A percentile compares a stretch with the other conserved stretches of the same genome.
These are phyloP conservation scores for Actinomortierella ambigua DNA, from an alignment of 371 early-diverging fungal species.

Conservation along the genomic window DNA sequence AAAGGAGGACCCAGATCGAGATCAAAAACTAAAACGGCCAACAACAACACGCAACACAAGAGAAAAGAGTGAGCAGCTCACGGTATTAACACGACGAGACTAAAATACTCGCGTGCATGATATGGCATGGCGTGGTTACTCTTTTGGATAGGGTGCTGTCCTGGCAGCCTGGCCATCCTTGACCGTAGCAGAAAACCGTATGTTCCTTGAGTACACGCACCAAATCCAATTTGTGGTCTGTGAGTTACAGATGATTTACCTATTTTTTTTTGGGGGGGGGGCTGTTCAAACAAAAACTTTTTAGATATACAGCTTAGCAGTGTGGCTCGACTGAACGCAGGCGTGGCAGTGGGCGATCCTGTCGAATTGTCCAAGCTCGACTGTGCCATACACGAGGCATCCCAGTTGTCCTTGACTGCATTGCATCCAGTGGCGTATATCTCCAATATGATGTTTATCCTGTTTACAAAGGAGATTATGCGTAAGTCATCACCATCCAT, in stretches of 20 bases:
- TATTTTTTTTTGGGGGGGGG: slow-evolving; percentile 17
- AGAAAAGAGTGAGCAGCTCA: too few species aligned
- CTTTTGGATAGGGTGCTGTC: slow-evolving; percentile 39
- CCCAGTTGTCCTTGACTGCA: slow-evolving; percentile 31
- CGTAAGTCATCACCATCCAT: slow-evolving; percentile 30
- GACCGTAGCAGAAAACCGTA: slow-evolving; percentile 45
- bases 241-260: neutral
- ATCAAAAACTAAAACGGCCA: neutral
- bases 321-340: slow-evolving; percentile 46
- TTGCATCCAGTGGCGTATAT: slow-evolving; percentile 31
- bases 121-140: too few species aligned
- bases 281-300: neutral
- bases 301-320: slow-evolving; percentile 48
- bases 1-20: neutral
- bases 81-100: too few species aligned
- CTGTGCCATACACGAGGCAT: slow-evolving; percentile 28
- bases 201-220: neutral
- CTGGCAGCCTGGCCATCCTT: slow-evolving; percentile 57
- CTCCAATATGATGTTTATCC: slow-evolving; percentile 38
- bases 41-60: too few species aligned
- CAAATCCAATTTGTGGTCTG: neutral
- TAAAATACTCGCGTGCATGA: too few species aligned
- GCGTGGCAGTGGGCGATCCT: slow-evolving; percentile 48
- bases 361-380: slow-evolving; percentile 28
- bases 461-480: slow-evolving; percentile 52